Evolutionary conservation across 2,329 filamentous ascomycete genomes (phyloP), one percentile per base, ranked within the genome.

Genomic region (Ascochyta viciae-villosae): DNA sequence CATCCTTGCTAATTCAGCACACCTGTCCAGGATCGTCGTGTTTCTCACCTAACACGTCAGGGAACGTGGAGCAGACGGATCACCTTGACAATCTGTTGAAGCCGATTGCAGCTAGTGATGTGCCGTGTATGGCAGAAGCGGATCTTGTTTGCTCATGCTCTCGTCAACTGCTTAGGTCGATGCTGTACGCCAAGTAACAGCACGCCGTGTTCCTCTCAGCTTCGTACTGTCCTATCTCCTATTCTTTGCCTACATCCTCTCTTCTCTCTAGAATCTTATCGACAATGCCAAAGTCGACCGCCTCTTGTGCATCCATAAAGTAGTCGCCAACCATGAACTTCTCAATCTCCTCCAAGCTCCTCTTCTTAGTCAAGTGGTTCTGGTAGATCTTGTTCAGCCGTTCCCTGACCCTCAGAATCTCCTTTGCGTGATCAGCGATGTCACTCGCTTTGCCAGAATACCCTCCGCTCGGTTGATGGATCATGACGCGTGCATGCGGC

Each of bases 261-360:
- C 91, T 83, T 78, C 84, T 84, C 42, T 87, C 74, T 66, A 99
- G 73, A 58, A 99, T 93, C 78, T 94, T 88, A 75, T 99, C 95
- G 59, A 99, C 87, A 66, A 99, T 91, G 0, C 95, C 95, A 76
- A 96, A 85, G 46, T 96, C 91, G 68, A 92, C 81, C 8, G 95
- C 95, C 80, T 99, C 93, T 41, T 91, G 81, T 0, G 93, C 92
- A 51, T 89, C 89, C 83, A 99, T 85, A 68, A 97, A 98, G 71
- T 95, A 95, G 76, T 99, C 95, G 54, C 95, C 83, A 81, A 99
- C 95, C 94, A 99, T 98, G 75, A 97, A 85, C 74, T 89, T 91
- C 76, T 95, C 94, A 70, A 99, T 90, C 71, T 96, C 90, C 44
- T 92, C 88, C 33, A 96, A 71, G 31, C 83, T 87, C 74, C 92